phyloP scores from a whole-genome alignment of 2,329 filamentous ascomycete species.

The Erysiphe pulchra region DNA sequence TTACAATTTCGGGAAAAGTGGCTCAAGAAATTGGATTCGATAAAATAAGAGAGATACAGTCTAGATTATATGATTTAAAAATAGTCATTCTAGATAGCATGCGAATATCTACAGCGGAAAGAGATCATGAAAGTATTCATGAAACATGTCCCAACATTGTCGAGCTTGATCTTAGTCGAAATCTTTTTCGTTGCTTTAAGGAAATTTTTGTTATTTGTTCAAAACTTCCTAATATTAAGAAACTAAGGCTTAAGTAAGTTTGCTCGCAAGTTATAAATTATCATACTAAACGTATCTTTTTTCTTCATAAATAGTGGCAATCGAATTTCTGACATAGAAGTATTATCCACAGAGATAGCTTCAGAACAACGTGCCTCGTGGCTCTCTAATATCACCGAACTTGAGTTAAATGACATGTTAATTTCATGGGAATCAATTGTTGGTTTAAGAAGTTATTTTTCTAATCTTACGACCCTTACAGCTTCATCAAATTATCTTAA shows the following conservation, averaged over 20 bases:
- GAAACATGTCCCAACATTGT: constrained; percentile 38
- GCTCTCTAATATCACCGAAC: constrained; percentile 21
- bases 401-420: constrained; percentile 42
- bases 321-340: constrained; percentile 25
- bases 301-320: constrained; percentile 33
- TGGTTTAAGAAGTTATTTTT: constrained; percentile 26
- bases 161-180: constrained; percentile 68
- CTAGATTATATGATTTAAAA: constrained; percentile 50
- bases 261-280: no score
- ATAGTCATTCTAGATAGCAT: constrained; percentile 64
- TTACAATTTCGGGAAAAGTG: constrained; percentile 52
- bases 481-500: constrained; percentile 31
- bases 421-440: constrained; percentile 39
- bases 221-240: constrained; percentile 38
- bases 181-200: constrained; percentile 43
- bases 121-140: constrained; percentile 17
- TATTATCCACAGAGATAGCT: no score
- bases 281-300: no score
- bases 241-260: constrained; percentile 44
- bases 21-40: constrained; percentile 90
- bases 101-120: constrained; percentile 24
- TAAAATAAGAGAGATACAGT: constrained; percentile 62
- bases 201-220: constrained; percentile 46
- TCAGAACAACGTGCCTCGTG: constrained; percentile 17
- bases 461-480: constrained; percentile 22